Conservation (phyloP, 192 early-diverging fungal species). For the Linnemannia zychae region DNA sequence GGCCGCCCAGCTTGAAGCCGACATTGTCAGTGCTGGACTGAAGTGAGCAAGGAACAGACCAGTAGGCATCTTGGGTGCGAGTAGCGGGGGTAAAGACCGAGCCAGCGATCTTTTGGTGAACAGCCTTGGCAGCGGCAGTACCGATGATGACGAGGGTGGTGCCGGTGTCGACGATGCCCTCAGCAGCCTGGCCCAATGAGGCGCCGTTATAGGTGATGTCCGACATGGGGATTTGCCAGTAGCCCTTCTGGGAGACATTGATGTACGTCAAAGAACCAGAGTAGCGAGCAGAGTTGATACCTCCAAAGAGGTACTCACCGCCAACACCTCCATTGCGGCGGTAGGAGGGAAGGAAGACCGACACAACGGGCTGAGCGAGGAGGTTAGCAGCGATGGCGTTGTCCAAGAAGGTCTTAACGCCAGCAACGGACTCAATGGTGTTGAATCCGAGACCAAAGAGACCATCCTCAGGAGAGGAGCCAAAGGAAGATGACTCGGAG, state of each 20-base stretch:
- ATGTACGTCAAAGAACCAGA: constrained; percentile 66
- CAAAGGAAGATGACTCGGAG: constrained; percentile 65
- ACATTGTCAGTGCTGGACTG: constrained; percentile 31
- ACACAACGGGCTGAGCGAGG: constrained; percentile 69
- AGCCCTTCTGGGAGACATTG: constrained; percentile 63
- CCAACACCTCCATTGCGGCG: constrained; percentile 57
- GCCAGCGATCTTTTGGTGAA: constrained; percentile 51
- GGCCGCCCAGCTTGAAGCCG: constrained; percentile 52
- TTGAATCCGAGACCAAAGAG: constrained; percentile 76
- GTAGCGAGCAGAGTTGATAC: constrained; percentile 61
- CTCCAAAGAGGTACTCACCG: constrained; percentile 70
- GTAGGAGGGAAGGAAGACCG: constrained; percentile 69
- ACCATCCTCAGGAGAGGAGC: constrained; percentile 70
- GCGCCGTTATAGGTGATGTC: constrained; percentile 53
- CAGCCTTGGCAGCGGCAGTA: constrained; percentile 63
- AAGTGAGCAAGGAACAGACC: constrained; percentile 32
- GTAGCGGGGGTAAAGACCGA: constrained; percentile 13
- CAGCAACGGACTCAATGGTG: constrained; percentile 53
- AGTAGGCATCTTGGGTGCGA: neutral
- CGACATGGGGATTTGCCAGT: constrained; percentile 71
- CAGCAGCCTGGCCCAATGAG: constrained; percentile 33
- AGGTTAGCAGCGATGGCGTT: constrained; percentile 68
- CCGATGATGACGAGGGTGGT: constrained; percentile 73
- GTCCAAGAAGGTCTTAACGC: constrained; percentile 63
- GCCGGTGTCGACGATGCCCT: constrained; percentile 73